Evolutionary conservation across 176 grass and related monocot genomes (phyloP), one percentile per base, ranked within the genome.

Genomic region (Urochloa ruziziensis): DNA sequence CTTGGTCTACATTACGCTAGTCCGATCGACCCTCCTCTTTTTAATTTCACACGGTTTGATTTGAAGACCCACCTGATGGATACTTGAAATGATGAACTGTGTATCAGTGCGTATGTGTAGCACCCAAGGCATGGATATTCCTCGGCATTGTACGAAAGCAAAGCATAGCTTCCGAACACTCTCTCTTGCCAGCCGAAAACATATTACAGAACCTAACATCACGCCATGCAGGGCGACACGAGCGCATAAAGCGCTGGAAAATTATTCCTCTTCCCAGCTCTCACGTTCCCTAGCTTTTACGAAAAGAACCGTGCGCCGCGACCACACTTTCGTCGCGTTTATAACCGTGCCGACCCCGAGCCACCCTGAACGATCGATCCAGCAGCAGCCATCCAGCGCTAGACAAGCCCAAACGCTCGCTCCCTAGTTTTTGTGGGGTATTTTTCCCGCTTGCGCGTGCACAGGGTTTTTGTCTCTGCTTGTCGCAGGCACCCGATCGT

Each of bases 61-160:
- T 23, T 53, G 51, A 53, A 53, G 1, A 53, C 18, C 6, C 19
- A 53, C 51, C 51, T 23, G 51, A 53, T 53, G 0, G 51, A 51
- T 51, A 4, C 10, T 39, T 27, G 36, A 37, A 37, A 40, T 6
- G 15, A 34, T 36, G 29, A 79, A 17, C 65, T 17, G 63, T 53
- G 62, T 40, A 40, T 40, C n/a, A n/a, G n/a, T n/a, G 37, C 7
- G 39, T 40, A 9, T n/a, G n/a, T n/a, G 40, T 69, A 1, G 72
- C 72, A 51, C n/a, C 32, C 80, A 94, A 92, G 90, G 75, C 69
- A 93, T 71, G 90, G 64, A 89, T 85, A 89, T 89, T 92, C 85
- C 40, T 63, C 39, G 11, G 0, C 44, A 52, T 19, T 6, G 54
- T 21, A 49, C 39, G 63, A 32, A 97, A 92, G 94, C 77, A 89